Conservation (phyloP, 768 basidiomycete genomes). For the Amanita jacksonii region DNA sequence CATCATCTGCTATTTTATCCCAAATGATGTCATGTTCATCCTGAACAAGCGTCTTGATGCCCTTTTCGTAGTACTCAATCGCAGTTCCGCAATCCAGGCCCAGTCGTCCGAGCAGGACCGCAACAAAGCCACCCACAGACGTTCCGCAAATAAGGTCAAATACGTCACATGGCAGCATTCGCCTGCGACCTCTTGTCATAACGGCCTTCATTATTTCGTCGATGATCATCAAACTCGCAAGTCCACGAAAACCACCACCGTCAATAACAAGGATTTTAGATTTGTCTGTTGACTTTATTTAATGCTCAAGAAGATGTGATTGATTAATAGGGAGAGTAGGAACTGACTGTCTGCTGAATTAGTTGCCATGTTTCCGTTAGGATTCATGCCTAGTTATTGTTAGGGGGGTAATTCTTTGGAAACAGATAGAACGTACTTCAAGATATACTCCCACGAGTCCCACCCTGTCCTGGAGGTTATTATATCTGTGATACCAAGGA, state of each 20-base stretch:
- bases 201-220: conserved; percentile 16
- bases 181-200: conserved; percentile 11
- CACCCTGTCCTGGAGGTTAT: too few relatives aligned
- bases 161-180: conserved; percentile 17
- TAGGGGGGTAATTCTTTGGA: too few relatives aligned
- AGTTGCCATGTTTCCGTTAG: too few relatives aligned
- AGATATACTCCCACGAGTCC: too few relatives aligned
- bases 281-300: too few relatives aligned
- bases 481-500: too few relatives aligned
- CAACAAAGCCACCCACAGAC: conserved; percentile 19
- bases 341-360: too few relatives aligned
- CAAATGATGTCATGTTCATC: conserved; percentile 12
- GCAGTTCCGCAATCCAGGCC: conserved; percentile 19
- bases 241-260: conserved; percentile 20
- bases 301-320: too few relatives aligned
- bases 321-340: too few relatives aligned
- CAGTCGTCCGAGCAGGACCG: conserved; percentile 21
- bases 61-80: conserved; percentile 17
- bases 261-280: conserved; percentile 20
- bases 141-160: conserved; percentile 21
- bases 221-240: conserved; percentile 17
- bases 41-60: conserved; percentile 11
- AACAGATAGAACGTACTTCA: too few relatives aligned
- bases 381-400: too few relatives aligned
- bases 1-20: conserved; percentile 11